Percentiles rank a stretch among this genome's conserved stretches.
These are phyloP conservation scores for Phytophthora citricola DNA, from an alignment of 352 stramenopile species.

Conservation along the genomic window DNA sequence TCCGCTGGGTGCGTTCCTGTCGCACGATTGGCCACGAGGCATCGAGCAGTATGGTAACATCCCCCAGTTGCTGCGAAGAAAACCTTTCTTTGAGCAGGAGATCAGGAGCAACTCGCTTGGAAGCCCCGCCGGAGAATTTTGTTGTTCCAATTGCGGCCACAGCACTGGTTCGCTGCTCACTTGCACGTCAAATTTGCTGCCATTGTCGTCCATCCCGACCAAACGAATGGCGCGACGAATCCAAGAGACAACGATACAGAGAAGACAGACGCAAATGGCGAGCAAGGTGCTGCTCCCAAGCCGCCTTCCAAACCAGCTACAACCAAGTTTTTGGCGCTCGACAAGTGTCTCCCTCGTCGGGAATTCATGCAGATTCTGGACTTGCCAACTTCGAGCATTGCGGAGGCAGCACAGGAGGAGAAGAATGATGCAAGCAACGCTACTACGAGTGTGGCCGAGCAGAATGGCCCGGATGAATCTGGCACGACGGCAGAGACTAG, in stretches of 20 bases:
- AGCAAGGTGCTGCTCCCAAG: conserved; percentile 16
- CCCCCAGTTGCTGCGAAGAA: conserved; percentile 89
- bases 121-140: conserved; percentile 94
- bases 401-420: conserved; percentile 1
- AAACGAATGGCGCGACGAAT: conserved; percentile 11
- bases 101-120: conserved; percentile 94
- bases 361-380: conserved; percentile 96
- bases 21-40: conserved; percentile 98
- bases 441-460: conserved; percentile 4
- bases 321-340: conserved; percentile 88
- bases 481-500: conserved; percentile 3
- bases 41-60: conserved; percentile 96
- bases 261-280: conserved; percentile 2
- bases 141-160: conserved; percentile 92
- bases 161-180: conserved; percentile 98
- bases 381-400: conserved; percentile 41
- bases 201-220: conserved; percentile 83
- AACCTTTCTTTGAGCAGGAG: conserved; percentile 96
- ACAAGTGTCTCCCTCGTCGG: conserved; percentile 97
- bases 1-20: conserved; percentile 93
- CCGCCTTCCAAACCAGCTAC: conserved; percentile 18
- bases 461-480: conserved; percentile 10
- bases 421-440: conserved; percentile 1
- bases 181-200: conserved; percentile 99
- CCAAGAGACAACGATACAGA: background rate